Evolutionary conservation across 1,284 basidiomycete genomes (phyloP).

Genomic region (Inonotus hispidus): DNA sequence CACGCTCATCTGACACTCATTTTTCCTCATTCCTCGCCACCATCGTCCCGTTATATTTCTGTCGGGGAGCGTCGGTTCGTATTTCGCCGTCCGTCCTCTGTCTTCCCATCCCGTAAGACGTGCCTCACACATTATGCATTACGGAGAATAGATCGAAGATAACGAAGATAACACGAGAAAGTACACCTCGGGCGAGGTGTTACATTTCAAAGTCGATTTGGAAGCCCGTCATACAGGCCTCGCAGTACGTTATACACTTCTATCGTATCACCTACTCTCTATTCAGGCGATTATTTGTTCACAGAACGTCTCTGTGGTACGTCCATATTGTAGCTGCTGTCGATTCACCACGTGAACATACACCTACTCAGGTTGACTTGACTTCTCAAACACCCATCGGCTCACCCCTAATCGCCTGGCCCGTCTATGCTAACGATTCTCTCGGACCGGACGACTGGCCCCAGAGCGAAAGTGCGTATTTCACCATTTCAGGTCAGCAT

Average conservation of each 20-base stretch:
- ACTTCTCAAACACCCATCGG: slow-evolving; percentile 29
- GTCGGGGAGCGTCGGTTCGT: slow-evolving; percentile 30
- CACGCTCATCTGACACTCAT: too few relatives aligned
- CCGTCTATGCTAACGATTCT: slow-evolving; percentile 31
- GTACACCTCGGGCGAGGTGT: slow-evolving; percentile 28
- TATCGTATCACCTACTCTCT: neutral
- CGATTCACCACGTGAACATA: neutral
- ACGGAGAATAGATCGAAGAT: slow-evolving; percentile 27
- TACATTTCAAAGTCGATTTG: slow-evolving; percentile 32
- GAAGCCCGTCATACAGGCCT: slow-evolving; percentile 33
- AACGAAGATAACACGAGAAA: slow-evolving; percentile 28
- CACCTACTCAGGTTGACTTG: slow-evolving; percentile 29
- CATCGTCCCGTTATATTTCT: slow-evolving; percentile 34
- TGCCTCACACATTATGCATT: neutral
- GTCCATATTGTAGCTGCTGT: neutral
- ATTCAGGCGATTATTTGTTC: slow-evolving; percentile 30
- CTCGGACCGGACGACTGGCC: slow-evolving; percentile 31
- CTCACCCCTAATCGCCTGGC: slow-evolving; percentile 32
- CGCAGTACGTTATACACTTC: slow-evolving; percentile 26
- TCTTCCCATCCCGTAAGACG: neutral
- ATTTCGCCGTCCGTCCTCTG: neutral
- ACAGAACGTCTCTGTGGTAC: slow-evolving; percentile 10
- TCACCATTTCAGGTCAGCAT: neutral
- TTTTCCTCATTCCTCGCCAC: too few relatives aligned
- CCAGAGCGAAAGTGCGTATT: slow-evolving; percentile 31